A percentile compares a stretch with the other conserved stretches of the same genome.
These are phyloP conservation scores for Mycena indigotica DNA, from an alignment of 768 basidiomycete genomes.

Conservation along the genomic window DNA sequence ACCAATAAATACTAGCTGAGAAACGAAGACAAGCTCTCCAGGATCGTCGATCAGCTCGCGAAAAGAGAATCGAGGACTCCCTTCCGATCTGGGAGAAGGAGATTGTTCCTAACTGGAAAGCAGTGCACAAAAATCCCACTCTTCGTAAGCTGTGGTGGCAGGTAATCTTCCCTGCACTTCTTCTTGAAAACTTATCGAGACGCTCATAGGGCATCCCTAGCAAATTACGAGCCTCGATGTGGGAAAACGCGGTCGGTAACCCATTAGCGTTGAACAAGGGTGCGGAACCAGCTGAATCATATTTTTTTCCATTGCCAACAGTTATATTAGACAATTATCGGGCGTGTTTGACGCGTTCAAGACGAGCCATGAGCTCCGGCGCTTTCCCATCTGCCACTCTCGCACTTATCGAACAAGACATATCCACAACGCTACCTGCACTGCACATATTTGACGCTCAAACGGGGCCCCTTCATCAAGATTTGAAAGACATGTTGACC, in stretches of 20 bases:
- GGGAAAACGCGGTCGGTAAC: constrained; percentile 88
- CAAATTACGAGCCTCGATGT: constrained; percentile 76
- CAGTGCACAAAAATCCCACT: constrained; percentile 63
- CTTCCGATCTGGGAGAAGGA: constrained; percentile 75
- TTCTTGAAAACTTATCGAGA: background rate
- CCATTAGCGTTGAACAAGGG: constrained; percentile 81
- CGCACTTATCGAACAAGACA: constrained; percentile 71
- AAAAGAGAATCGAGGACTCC: constrained; percentile 69
- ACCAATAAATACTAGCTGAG: constrained; percentile 52
- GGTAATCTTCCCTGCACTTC: background rate
- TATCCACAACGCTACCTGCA: constrained; percentile 69
- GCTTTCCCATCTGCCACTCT: constrained; percentile 68
- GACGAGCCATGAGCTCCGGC: constrained; percentile 64
- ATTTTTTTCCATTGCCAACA: constrained; percentile 13
- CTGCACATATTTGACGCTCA: constrained; percentile 80
- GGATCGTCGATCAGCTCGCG: constrained; percentile 64
- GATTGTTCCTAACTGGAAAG: constrained; percentile 82
- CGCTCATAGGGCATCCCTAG: constrained; percentile 72
- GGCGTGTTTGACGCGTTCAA: constrained; percentile 71
- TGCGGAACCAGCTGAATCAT: constrained; percentile 32
- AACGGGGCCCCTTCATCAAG: constrained; percentile 77
- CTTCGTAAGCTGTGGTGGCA: constrained; percentile 63
- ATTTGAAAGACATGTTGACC: constrained; percentile 80
- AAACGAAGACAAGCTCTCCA: constrained; percentile 65
- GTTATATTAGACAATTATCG: constrained; percentile 63